A percentile compares a stretch with the other conserved stretches of the same genome.
Evolutionary conservation across 163 green algal genomes (phyloP).

Genomic region (Chlorella variabilis): DNA sequence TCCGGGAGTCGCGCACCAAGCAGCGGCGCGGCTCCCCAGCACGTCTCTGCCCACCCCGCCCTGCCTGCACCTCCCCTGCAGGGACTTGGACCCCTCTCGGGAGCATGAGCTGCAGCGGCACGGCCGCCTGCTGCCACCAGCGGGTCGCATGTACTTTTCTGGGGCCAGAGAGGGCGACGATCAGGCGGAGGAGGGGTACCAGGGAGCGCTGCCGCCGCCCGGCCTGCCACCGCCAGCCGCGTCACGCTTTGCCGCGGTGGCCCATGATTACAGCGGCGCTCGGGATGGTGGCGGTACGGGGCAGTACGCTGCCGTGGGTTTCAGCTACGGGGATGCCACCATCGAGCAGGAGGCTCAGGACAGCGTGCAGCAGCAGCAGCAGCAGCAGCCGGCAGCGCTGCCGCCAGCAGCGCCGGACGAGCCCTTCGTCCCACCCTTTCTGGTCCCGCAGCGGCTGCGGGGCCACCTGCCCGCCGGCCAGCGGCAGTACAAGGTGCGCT

Average conservation of each 20-base stretch:
- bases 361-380: neutral
- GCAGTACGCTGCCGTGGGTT: neutral
- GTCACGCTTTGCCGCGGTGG: neutral
- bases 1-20: too few species aligned
- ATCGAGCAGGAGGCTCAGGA: neutral
- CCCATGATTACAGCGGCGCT: too few species aligned
- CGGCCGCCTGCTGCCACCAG: conserved; percentile 26
- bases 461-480: neutral
- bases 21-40: too few species aligned
- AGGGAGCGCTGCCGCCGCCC: conserved; percentile 10
- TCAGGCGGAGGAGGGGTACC: neutral
- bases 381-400: neutral
- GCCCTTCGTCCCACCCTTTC: conserved; percentile 23
- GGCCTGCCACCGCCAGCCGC: neutral
- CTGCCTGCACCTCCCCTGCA: neutral
- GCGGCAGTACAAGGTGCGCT: conserved; percentile 32
- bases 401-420: neutral
- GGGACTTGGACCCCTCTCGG: conserved; percentile 14
- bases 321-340: neutral
- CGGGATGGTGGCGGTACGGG: too few species aligned
- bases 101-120: conserved; percentile 35
- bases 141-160: neutral
- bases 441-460: conserved; percentile 14
- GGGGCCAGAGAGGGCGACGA: neutral
- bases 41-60: too few species aligned